Evolutionary conservation across 768 basidiomycete genomes (phyloP), one percentile per base, ranked within the genome.

Genomic region (Leccinum pellstonianum): DNA sequence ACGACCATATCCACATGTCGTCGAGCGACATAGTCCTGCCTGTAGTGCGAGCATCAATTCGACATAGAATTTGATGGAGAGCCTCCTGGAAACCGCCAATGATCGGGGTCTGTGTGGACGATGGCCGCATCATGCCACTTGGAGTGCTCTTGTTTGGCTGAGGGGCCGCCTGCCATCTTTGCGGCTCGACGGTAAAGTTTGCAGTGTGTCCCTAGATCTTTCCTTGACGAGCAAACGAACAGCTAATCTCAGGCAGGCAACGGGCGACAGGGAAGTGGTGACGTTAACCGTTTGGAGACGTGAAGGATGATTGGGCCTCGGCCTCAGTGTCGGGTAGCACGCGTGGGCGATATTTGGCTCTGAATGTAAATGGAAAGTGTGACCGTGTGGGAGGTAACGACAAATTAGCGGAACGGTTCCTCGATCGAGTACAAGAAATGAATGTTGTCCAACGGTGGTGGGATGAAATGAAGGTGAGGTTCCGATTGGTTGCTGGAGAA

Each of bases 251-350:
- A 19, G 54, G 57, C 57, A 17, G 52, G 29, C 19, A 17, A 31
- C 50, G 27, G 11, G 56, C 43, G 50, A 64, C 63, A 56, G 63
- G 63, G 64, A 65, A 25, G 4, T 0, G 0, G 49, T 66, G 56
- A 64, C 64, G 56, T 66, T 25, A 56, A 41, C 7, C 15, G 4
- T 23, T 27, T 55, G 51, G n/a, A 31, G 49, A 21, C 11, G 52
- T 12, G 29, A 29, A 37, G 35, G 35, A 14, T 17, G 12, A n/a
- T 53, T 37, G 29, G 52, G 21, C 15, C 14, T 53, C 35, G 52
- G 21, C n/a, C 21, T 10, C 35, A 31, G 52, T 21, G 19, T 53
- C 52, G 35, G 17, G 12, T 33, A 37, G n/a, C 14, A 23, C n/a
- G 21, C 21, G 61, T 46, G 43, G 43, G 43, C 43, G 43, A 46